A percentile compares a stretch with the other conserved stretches of the same genome.
phyloP scores from a whole-genome alignment of 108 stramenopile genomes.

The Parietichytrium sp. region DNA sequence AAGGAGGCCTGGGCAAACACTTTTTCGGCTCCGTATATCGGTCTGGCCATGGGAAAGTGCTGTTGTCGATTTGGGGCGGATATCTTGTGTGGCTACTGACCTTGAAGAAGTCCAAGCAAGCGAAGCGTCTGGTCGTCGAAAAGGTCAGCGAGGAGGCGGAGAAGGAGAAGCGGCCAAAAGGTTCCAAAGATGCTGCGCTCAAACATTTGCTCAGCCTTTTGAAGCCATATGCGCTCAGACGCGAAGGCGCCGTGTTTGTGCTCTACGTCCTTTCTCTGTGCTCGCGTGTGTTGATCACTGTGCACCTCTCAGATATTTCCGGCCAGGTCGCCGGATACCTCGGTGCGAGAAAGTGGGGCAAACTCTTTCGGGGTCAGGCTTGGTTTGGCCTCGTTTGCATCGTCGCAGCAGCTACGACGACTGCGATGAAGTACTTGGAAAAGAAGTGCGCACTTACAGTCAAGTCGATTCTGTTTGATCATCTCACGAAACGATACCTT shows the following conservation, averaged over 20 bases:
- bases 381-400: not conserved
- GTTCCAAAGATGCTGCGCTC: not conserved
- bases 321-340: not conserved
- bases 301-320: not conserved
- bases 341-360: not conserved
- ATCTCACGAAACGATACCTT: constrained; percentile 21
- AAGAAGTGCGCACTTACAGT: not conserved
- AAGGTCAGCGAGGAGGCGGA: not conserved
- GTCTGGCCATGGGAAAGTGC: not conserved
- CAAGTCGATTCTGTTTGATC: not conserved
- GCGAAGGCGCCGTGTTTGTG: not conserved
- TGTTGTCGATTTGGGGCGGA: not conserved
- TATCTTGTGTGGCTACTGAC: constrained; percentile 20
- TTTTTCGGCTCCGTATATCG: not conserved
- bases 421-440: constrained; percentile 22
- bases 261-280: constrained; percentile 2
- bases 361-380: not conserved
- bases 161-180: not conserved
- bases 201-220: constrained; percentile 1
- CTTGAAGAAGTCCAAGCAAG: not conserved
- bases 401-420: not conserved
- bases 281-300: constrained; percentile 35
- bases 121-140: not conserved
- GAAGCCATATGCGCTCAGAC: not conserved
- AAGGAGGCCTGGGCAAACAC: not conserved